These are phyloP conservation scores for Curvularia hawaiiensis DNA, from an alignment of 2,329 filamentous ascomycete genomes.

Conservation along the genomic window DNA sequence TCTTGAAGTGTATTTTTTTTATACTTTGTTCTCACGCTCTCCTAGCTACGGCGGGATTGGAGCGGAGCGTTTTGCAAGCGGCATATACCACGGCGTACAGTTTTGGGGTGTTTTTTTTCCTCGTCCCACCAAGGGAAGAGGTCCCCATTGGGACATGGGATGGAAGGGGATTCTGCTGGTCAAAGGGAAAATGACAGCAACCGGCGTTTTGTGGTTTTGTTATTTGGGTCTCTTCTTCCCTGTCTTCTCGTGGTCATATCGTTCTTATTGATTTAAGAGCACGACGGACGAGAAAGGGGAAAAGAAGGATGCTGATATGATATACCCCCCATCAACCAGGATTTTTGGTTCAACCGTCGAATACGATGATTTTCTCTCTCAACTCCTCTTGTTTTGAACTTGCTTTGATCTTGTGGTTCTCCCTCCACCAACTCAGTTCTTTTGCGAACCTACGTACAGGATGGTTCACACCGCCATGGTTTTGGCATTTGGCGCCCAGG, in stretches of 20 bases:
- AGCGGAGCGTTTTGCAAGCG: conserved; percentile 20
- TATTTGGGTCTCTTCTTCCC: background rate
- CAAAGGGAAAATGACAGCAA: conserved; percentile 21
- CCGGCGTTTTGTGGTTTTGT: conserved; percentile 22
- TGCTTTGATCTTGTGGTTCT: too few relatives aligned
- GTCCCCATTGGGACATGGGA: conserved; percentile 4
- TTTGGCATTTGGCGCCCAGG: too few relatives aligned
- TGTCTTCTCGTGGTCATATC: too few relatives aligned
- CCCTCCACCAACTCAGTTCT: too few relatives aligned
- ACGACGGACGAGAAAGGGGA: too few relatives aligned
- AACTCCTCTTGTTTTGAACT: too few relatives aligned
- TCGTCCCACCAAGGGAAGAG: background rate
- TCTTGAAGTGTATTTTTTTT: background rate
- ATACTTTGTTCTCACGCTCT: conserved; percentile 1
- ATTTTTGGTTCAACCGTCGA: too few relatives aligned
- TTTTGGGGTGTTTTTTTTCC: conserved; percentile 8
- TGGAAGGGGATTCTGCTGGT: conserved; percentile 12
- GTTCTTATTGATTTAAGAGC: too few relatives aligned
- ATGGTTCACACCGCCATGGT: too few relatives aligned
- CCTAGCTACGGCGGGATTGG: conserved; percentile 14
- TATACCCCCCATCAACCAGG: conserved; percentile 22
- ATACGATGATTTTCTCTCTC: too few relatives aligned
- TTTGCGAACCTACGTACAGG: too few relatives aligned
- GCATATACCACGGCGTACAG: conserved; percentile 30
- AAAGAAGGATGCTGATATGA: conserved; percentile 19